Evolutionary conservation across 1,139 yeast genomes (phyloP).

Genomic region (Magnusiomyces paraingens): DNA sequence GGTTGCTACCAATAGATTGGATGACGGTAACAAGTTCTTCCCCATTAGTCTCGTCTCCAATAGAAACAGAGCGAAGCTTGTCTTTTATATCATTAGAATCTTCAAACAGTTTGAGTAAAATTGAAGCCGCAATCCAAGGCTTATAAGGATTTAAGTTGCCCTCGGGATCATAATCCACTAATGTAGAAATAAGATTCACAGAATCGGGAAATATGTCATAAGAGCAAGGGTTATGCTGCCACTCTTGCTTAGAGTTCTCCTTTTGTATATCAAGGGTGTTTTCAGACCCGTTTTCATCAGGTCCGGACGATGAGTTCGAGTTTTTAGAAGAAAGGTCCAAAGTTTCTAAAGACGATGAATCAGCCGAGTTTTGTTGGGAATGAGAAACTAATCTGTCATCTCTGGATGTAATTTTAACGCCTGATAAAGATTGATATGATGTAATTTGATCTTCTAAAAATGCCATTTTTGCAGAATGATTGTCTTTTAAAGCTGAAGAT

Average conservation of each 20-base stretch:
- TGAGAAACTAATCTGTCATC: constrained; percentile 4
- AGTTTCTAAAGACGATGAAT: not conserved
- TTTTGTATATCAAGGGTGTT: constrained; percentile 6
- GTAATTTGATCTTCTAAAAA: constrained; percentile 63
- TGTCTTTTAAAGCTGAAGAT: constrained; percentile 61
- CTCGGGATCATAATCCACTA: constrained; percentile 76
- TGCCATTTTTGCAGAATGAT: constrained; percentile 49
- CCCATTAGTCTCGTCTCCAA: constrained; percentile 58
- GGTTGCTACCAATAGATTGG: constrained; percentile 72
- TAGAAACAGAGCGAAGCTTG: constrained; percentile 47
- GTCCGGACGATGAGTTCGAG: not conserved
- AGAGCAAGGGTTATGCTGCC: constrained; percentile 9
- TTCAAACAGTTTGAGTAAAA: constrained; percentile 57
- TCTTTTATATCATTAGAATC: constrained; percentile 47
- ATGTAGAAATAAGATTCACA: constrained; percentile 55
- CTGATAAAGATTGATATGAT: constrained; percentile 33
- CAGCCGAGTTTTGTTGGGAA: constrained; percentile 8
- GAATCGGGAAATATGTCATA: constrained; percentile 19
- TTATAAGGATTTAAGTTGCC: constrained; percentile 76
- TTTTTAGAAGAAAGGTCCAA: not conserved
- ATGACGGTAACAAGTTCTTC: constrained; percentile 72
- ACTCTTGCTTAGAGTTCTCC: not conserved
- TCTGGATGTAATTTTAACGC: constrained; percentile 13
- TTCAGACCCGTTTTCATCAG: constrained; percentile 9
- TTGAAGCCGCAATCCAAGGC: constrained; percentile 74